Conservation (phyloP, 495 filamentous ascomycete genomes). For the Tuber microsphaerosporum region DNA sequence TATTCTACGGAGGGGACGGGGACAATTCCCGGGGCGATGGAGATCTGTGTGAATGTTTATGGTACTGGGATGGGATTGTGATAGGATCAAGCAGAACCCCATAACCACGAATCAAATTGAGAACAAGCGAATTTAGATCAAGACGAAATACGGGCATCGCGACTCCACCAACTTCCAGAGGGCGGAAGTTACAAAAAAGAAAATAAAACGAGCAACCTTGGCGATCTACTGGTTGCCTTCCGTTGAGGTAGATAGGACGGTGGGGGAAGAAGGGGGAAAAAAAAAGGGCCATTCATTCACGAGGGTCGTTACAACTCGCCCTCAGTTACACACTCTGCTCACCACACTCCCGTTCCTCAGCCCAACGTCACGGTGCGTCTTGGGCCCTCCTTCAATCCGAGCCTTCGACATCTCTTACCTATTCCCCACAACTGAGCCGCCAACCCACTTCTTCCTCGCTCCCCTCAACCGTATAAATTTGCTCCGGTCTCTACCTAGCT, state of each 20-base stretch:
- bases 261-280: constrained; percentile 18
- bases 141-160: constrained; percentile 4
- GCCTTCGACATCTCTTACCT: neutral
- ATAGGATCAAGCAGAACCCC: neutral
- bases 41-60: neutral
- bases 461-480: neutral
- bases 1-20: neutral
- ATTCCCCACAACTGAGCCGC: neutral
- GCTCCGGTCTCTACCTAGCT: neutral
- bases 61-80: neutral
- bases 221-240: constrained; percentile 18
- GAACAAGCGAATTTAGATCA: neutral
- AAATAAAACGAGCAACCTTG: constrained; percentile 17
- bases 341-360: constrained; percentile 13
- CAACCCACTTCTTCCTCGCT: neutral
- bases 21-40: neutral
- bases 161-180: neutral
- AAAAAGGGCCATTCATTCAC: constrained; percentile 25
- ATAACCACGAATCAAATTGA: neutral
- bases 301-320: constrained; percentile 19
- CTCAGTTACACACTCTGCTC: constrained; percentile 9
- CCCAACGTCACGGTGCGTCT: constrained; percentile 37
- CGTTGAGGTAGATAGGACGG: neutral
- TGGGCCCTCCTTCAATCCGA: neutral
- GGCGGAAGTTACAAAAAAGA: constrained; percentile 1